Percentiles rank a stretch among this genome's conserved stretches.
These are phyloP conservation scores for Aureobasidium namibiae DNA, from an alignment of 2,329 filamentous ascomycete species.

Conservation along the genomic window DNA sequence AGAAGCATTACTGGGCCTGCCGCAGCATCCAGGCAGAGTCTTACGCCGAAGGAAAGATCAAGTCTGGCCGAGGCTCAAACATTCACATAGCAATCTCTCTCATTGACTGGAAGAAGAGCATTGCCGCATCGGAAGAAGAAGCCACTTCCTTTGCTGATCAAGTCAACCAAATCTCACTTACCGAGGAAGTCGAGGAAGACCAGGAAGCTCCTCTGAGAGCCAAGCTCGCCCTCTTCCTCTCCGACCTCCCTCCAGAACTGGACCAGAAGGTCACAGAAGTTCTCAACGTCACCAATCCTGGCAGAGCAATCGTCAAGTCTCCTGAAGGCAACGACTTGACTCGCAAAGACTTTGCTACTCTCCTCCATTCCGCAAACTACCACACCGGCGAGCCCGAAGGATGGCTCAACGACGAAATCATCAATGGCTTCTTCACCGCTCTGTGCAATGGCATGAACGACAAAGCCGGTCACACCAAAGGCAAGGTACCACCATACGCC, in stretches of 20 bases:
- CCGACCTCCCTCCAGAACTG: neutral
- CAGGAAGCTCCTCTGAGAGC: slow-evolving; percentile 1
- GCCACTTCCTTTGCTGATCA: neutral
- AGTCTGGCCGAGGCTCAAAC: neutral
- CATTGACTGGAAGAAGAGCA: neutral
- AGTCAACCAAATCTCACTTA: neutral
- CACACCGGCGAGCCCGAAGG: slow-evolving; percentile 35
- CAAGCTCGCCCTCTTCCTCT: slow-evolving; percentile 1
- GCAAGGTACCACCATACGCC: slow-evolving; percentile 47
- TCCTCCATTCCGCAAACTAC: slow-evolving; percentile 33
- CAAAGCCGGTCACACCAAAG: slow-evolving; percentile 43
- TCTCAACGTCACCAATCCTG: neutral
- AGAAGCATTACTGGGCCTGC: neutral
- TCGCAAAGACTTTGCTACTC: slow-evolving; percentile 54
- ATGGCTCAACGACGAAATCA: slow-evolving; percentile 72
- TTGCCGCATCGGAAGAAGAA: neutral
- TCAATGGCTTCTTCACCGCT: slow-evolving; percentile 58
- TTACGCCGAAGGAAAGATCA: neutral
- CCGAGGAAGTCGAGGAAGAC: no score
- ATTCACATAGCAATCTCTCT: neutral
- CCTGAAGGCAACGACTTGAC: slow-evolving; percentile 36
- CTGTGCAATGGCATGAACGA: slow-evolving; percentile 50
- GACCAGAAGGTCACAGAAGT: slow-evolving; percentile 6
- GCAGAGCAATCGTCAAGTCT: slow-evolving; percentile 23
- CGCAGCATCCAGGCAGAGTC: slow-evolving; percentile 1